Percentiles rank a stretch among this genome's conserved stretches.
These are phyloP conservation scores for Ilyonectria sp. DNA, from an alignment of 2,329 filamentous ascomycete genomes.

Conservation along the genomic window DNA sequence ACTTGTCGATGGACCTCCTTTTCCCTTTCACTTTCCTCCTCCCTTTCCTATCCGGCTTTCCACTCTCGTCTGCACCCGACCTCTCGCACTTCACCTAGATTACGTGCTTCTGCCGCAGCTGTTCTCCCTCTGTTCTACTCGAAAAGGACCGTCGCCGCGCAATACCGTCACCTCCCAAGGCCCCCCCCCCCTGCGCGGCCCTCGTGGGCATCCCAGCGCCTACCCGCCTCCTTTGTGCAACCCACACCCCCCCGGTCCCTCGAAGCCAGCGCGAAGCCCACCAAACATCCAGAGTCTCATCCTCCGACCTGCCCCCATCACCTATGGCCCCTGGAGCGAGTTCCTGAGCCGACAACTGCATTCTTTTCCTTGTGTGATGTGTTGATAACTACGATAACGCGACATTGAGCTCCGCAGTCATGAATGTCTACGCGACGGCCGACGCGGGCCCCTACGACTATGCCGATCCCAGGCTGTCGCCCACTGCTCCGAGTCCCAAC, in stretches of 20 bases:
- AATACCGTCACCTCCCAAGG: conserved; percentile 6
- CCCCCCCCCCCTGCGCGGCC: conserved; percentile 4
- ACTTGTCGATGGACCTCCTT: conserved; percentile 47
- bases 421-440: conserved; percentile 58
- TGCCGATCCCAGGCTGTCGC: conserved; percentile 50
- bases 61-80: conserved; percentile 33
- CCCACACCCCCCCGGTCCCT: conserved; percentile 7
- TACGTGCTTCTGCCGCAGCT: neutral
- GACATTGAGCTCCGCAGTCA: conserved; percentile 45
- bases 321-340: conserved; percentile 38
- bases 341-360: conserved; percentile 26
- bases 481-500: conserved; percentile 56
- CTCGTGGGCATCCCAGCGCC: conserved; percentile 17
- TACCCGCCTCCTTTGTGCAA: conserved; percentile 26
- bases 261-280: conserved; percentile 6
- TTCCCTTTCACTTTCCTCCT: conserved; percentile 35
- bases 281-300: conserved; percentile 17
- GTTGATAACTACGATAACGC: conserved; percentile 42
- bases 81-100: conserved; percentile 38
- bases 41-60: conserved; percentile 25
- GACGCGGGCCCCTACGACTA: conserved; percentile 55
- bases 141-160: conserved; percentile 11
- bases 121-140: conserved; percentile 9
- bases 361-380: conserved; percentile 37
- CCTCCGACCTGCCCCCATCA: conserved; percentile 34